Conservation (phyloP, 257 asterid species). For the Paulownia fortunei region DNA sequence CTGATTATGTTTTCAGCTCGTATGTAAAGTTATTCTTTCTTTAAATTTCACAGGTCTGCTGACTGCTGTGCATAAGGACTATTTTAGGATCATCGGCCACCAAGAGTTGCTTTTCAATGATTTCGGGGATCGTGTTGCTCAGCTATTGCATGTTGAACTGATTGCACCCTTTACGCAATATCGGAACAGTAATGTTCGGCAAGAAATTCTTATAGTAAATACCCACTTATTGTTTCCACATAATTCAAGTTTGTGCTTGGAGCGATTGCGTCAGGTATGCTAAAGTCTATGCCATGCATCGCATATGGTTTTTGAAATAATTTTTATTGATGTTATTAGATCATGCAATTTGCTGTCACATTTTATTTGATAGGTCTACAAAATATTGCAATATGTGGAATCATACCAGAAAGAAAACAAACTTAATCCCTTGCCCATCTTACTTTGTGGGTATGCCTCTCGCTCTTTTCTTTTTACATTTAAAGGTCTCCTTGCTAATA, state of each 20-base stretch:
- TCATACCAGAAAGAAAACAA: constrained; percentile 83
- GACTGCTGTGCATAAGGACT: constrained; percentile 90
- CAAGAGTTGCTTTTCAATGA: constrained; percentile 91
- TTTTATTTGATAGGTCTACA: constrained; percentile 70
- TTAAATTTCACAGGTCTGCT: constrained; percentile 64
- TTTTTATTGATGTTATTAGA: not conserved
- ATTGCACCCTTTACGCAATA: constrained; percentile 60
- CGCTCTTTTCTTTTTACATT: not conserved
- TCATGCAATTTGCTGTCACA: not conserved
- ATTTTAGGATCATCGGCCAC: constrained; percentile 78
- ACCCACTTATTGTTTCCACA: constrained; percentile 96
- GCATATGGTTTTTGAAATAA: not conserved
- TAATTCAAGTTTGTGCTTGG: constrained; percentile 88
- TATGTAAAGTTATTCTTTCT: constrained; percentile 8
- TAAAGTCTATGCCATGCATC: not conserved
- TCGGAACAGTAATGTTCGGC: constrained; percentile 55
- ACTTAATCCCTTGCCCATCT: constrained; percentile 90
- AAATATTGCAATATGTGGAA: constrained; percentile 84
- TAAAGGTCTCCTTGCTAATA: not conserved
- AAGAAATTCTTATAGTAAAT: constrained; percentile 94
- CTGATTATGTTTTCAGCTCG: not conserved
- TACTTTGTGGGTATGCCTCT: constrained; percentile 82
- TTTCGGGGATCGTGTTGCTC: constrained; percentile 99
- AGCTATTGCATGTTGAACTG: constrained; percentile 87
- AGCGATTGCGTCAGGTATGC: constrained; percentile 92